Percentiles rank a stretch among this genome's conserved stretches.
phyloP scores from a whole-genome alignment of 2,329 filamentous ascomycete genomes.

The Corinectria fuckeliana region DNA sequence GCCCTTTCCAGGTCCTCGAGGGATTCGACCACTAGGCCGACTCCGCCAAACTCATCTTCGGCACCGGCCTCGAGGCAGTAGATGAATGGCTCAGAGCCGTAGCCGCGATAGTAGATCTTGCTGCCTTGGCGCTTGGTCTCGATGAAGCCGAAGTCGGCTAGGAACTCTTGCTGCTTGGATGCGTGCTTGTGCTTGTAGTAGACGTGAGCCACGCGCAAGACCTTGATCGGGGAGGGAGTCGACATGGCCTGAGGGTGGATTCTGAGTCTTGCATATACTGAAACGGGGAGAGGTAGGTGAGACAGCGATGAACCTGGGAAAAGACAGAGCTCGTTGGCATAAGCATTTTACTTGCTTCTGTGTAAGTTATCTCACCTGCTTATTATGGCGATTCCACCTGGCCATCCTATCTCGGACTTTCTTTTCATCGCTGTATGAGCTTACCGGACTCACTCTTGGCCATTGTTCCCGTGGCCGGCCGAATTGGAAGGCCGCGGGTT shows the following conservation, averaged over 20 bases:
- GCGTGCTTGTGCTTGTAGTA: conserved; percentile 56
- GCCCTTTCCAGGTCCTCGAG: conserved; percentile 61
- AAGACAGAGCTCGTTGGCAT: too few species aligned
- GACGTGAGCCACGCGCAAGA: conserved; percentile 47
- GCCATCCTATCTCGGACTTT: too few species aligned
- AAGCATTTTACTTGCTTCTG: too few species aligned
- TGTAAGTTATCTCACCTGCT: too few species aligned
- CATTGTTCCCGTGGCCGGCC: too few species aligned
- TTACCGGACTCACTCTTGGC: too few species aligned
- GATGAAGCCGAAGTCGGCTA: conserved; percentile 57
- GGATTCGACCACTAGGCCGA: conserved; percentile 63
- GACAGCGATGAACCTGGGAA: too few species aligned
- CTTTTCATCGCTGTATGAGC: too few species aligned
- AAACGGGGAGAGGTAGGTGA: too few species aligned
- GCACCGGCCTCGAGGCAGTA: conserved; percentile 58
- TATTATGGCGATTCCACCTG: too few species aligned
- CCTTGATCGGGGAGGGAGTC: background rate
- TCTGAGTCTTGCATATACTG: too few species aligned
- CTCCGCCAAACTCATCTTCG: conserved; percentile 61
- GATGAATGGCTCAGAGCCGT: conserved; percentile 65
- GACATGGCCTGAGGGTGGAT: background rate
- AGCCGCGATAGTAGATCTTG: conserved; percentile 65
- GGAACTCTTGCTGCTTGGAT: conserved; percentile 49
- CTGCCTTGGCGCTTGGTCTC: conserved; percentile 47
- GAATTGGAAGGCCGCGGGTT: too few species aligned